Percentiles rank a stretch among this genome's conserved stretches.
Evolutionary conservation across 1,284 basidiomycete genomes (phyloP).

Genomic region (Fereydounia khargensis): DNA sequence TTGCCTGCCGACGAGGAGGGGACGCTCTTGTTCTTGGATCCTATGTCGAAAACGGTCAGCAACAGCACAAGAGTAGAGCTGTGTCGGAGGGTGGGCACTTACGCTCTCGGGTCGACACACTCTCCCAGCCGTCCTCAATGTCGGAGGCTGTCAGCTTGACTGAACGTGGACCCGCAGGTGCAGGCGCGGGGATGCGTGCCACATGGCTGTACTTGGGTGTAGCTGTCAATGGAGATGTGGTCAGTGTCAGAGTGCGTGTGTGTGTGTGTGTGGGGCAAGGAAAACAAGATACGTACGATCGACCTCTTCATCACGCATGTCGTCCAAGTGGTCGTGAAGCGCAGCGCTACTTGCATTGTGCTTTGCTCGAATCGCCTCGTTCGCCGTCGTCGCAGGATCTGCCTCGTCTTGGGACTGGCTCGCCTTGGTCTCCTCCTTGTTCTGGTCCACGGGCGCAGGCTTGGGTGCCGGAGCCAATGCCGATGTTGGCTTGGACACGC

Average conservation of each 20-base stretch:
- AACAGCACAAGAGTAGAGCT: too few relatives aligned
- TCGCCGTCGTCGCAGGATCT: slow-evolving; percentile 8
- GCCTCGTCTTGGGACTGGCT: neutral
- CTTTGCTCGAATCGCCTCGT: slow-evolving; percentile 13
- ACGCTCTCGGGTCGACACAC: neutral
- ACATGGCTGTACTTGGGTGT: slow-evolving; percentile 8
- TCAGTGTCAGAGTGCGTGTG: too few relatives aligned
- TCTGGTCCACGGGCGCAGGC: neutral
- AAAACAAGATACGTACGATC: slow-evolving; percentile 10
- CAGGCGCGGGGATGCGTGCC: slow-evolving; percentile 19
- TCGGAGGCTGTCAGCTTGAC: slow-evolving; percentile 15
- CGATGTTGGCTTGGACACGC: too few relatives aligned
- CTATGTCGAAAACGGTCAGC: too few relatives aligned
- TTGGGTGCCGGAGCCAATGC: too few relatives aligned
- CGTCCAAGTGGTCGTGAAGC: slow-evolving; percentile 11
- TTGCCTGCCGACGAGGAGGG: slow-evolving; percentile 18
- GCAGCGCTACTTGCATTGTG: slow-evolving; percentile 10
- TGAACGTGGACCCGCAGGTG: neutral
- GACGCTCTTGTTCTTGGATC: too few relatives aligned
- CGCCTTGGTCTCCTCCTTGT: neutral
- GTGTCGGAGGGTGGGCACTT: too few relatives aligned
- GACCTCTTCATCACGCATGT: slow-evolving; percentile 32
- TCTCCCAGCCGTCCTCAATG: slow-evolving; percentile 24
- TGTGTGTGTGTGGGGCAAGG: too few relatives aligned
- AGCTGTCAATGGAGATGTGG: neutral